Conservation (phyloP, 192 early-diverging fungal species). For the Podila verticillata region DNA sequence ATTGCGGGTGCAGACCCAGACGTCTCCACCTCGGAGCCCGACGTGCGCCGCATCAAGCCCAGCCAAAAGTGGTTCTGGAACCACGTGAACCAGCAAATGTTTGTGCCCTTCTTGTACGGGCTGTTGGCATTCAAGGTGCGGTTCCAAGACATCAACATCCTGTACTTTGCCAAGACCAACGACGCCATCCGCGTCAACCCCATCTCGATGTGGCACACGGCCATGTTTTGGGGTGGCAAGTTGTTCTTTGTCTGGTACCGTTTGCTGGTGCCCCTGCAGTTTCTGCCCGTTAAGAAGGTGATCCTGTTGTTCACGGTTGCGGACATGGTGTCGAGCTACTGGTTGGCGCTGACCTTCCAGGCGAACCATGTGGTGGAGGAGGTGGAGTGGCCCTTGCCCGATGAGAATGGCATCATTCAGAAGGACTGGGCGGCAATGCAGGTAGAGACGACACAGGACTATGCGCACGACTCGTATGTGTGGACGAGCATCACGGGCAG, state of each 20-base stretch:
- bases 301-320: conserved; percentile 56
- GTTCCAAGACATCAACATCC: conserved; percentile 59
- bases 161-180: conserved; percentile 59
- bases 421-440: conserved; percentile 68
- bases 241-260: conserved; percentile 62
- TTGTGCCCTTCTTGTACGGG: conserved; percentile 63
- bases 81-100: conserved; percentile 60
- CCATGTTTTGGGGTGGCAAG: conserved; percentile 68
- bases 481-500: conserved; percentile 61
- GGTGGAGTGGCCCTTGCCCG: conserved; percentile 64
- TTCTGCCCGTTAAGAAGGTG: conserved; percentile 44
- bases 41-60: conserved; percentile 64
- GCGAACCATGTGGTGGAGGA: conserved; percentile 69
- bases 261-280: conserved; percentile 52
- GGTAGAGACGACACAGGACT: conserved; percentile 61
- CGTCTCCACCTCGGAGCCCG: conserved; percentile 55
- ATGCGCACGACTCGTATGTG: conserved; percentile 60
- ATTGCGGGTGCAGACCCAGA: conserved; percentile 66
- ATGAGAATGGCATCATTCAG: conserved; percentile 54
- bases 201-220: conserved; percentile 53
- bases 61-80: conserved; percentile 60
- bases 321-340: conserved; percentile 60
- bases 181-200: conserved; percentile 63
- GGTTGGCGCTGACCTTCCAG: conserved; percentile 66
- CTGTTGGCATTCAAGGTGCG: conserved; percentile 62